phyloP scores from a whole-genome alignment of 2,329 filamentous ascomycete species.

The Alternaria atra region DNA sequence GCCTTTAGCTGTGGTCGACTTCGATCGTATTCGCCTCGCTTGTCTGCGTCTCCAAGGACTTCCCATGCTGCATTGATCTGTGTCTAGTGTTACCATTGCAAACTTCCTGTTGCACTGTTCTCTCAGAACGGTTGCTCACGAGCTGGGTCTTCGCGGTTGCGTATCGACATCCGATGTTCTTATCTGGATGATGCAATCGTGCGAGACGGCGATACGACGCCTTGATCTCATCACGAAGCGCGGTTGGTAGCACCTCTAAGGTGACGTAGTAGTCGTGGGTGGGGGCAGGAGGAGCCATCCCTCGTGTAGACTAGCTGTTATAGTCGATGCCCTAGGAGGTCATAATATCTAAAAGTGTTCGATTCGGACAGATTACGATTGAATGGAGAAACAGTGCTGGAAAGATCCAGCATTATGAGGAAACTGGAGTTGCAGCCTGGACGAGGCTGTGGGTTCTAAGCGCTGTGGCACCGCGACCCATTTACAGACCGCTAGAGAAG shows the following conservation, averaged over 20 bases:
- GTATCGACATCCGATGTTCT: conserved; percentile 1
- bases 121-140: not conserved
- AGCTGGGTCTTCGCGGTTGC: conserved; percentile 4
- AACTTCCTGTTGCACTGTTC: not conserved
- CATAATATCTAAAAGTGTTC: not conserved
- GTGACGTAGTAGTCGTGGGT: conserved; percentile 6
- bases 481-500: not conserved
- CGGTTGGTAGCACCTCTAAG: conserved; percentile 1
- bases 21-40: conserved; percentile 5
- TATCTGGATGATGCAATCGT: conserved; percentile 9
- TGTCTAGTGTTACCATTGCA: not conserved
- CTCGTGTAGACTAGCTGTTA: not conserved
- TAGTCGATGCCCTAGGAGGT: not conserved
- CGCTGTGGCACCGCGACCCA: not conserved
- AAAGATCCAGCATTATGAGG: not conserved
- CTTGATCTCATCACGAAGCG: conserved; percentile 1
- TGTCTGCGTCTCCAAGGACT: not conserved
- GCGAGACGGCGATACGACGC: conserved; percentile 9
- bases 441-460: not conserved
- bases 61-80: conserved; percentile 17
- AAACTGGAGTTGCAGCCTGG: not conserved
- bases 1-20: not conserved
- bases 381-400: not conserved
- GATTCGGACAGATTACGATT: not conserved
- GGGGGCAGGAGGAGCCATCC: not conserved